Evolutionary conservation across 2,329 filamentous ascomycete species (phyloP), one percentile per base, ranked within the genome.

Genomic region (Cryoendolithus antarcticus): DNA sequence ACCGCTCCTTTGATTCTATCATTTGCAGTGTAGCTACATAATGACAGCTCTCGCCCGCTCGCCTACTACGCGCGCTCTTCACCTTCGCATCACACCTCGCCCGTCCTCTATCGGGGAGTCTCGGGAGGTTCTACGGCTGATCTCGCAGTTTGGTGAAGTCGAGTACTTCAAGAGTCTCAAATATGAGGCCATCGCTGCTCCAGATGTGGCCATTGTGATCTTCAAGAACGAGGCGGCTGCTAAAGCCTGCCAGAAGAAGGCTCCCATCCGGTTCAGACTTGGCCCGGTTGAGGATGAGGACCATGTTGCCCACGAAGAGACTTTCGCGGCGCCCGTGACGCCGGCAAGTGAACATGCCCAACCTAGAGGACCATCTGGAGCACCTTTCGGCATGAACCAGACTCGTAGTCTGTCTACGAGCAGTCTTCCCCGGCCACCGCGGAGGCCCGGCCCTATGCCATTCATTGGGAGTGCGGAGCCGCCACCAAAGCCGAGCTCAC

Each of bases 141-240:
- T 71, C 39, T 62, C 67, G 44, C 58, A 61, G 38, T 71, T 67
- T 45, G 69, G 69, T 30, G 64, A 69, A 37, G 57, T 72, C 33
- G 62, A 62, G 45, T 62, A 63, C 46, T 72, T 62, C 56, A 63
- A 63, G 46, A 61, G 60, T 46, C 57, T 71, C 32, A 60, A 67
- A 58, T 66, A 69, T 49, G 66, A 71, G 40, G 56, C 60, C 37
- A 50, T 63, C 31, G 37, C 51, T 2, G 58, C 53, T 5, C 62
- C 62, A 33, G 66, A 67, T 41, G 51, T 61, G 6, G 59, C 61
- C 6, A 48, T 71, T 4, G 66, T 64, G 46, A 66, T 71, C 39
- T 71, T 62, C 53, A 57, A 60, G 38, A 55, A 62, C 30, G 51
- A 59, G 27, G 50, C 56, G 9, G 55, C 62, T 13, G 67, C 66